Conservation (phyloP, 192 early-diverging fungal species). For the Umbelopsis vinacea region DNA sequence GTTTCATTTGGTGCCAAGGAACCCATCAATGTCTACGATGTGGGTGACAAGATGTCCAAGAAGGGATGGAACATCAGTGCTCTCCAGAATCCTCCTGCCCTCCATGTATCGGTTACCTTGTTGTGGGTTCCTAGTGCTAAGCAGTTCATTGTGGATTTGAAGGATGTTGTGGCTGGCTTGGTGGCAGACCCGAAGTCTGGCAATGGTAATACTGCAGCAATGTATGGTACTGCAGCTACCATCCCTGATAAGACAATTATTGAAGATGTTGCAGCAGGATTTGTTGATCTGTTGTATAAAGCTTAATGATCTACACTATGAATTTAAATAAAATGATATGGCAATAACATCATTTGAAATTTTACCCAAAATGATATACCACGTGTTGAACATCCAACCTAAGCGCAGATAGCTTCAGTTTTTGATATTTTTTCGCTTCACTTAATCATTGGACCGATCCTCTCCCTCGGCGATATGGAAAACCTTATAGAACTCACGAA, state of each 20-base stretch:
- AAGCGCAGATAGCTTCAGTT: slow-evolving; percentile 63
- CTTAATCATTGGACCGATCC: too few species aligned
- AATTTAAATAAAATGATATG: too few species aligned
- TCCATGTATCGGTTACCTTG: slow-evolving; percentile 91
- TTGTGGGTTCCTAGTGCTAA: slow-evolving; percentile 73
- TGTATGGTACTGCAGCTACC: slow-evolving; percentile 92
- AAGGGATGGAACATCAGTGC: slow-evolving; percentile 88
- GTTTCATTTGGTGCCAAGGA: slow-evolving; percentile 79
- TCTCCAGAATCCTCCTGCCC: slow-evolving; percentile 85
- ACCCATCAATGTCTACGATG: slow-evolving; percentile 80
- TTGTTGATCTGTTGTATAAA: slow-evolving; percentile 84
- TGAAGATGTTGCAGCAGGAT: slow-evolving; percentile 84
- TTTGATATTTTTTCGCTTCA: slow-evolving; percentile 62
- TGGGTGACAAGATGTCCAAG: slow-evolving; percentile 80
- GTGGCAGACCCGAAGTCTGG: slow-evolving; percentile 69
- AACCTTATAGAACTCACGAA: slow-evolving; percentile 83
- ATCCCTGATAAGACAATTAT: slow-evolving; percentile 87
- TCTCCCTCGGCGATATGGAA: slow-evolving; percentile 13
- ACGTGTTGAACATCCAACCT: not conserved
- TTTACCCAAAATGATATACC: not conserved
- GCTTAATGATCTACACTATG: slow-evolving; percentile 39
- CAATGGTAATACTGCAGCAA: slow-evolving; percentile 78
- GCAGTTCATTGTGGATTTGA: slow-evolving; percentile 78
- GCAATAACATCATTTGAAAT: too few species aligned
- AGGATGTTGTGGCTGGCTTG: slow-evolving; percentile 71